Conservation (phyloP, 129 eudicot species). For the Solidago caesia region DNA sequence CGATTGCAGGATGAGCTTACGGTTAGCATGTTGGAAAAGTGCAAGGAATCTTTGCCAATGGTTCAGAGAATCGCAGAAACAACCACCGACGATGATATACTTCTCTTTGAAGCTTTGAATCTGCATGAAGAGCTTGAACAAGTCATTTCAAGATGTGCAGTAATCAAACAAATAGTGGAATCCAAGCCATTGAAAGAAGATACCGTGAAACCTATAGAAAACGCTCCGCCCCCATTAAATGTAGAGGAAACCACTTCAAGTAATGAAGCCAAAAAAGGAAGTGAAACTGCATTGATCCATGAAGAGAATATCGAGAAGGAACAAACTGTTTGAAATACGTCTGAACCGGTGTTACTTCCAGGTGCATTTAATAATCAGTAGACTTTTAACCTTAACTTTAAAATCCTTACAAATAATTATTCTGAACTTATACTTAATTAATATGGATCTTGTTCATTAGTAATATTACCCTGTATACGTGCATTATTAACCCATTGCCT, state of each 20-base stretch:
- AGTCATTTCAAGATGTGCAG: slow-evolving; percentile 59
- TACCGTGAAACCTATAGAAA: background rate
- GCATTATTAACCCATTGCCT: background rate
- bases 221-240: background rate
- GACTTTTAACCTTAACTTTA: slow-evolving; percentile 17
- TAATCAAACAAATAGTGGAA: slow-evolving; percentile 42
- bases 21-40: slow-evolving; percentile 75
- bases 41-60: slow-evolving; percentile 72
- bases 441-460: slow-evolving; percentile 18
- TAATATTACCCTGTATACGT: background rate
- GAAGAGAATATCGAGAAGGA: slow-evolving; percentile 19
- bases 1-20: slow-evolving; percentile 77
- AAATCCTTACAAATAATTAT: slow-evolving; percentile 11
- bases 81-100: slow-evolving; percentile 68
- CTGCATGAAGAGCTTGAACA: slow-evolving; percentile 83
- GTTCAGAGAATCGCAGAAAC: slow-evolving; percentile 79
- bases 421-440: background rate
- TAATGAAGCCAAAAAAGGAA: slow-evolving; percentile 28
- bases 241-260: slow-evolving; percentile 6
- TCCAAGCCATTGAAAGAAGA: slow-evolving; percentile 18
- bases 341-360: background rate
- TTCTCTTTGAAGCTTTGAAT: slow-evolving; percentile 86
- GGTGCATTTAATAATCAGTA: slow-evolving; percentile 14
- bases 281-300: background rate
- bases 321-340: slow-evolving; percentile 8